phyloP scores from a whole-genome alignment of 495 filamentous ascomycete species.

The Lepidopterella palustris region DNA sequence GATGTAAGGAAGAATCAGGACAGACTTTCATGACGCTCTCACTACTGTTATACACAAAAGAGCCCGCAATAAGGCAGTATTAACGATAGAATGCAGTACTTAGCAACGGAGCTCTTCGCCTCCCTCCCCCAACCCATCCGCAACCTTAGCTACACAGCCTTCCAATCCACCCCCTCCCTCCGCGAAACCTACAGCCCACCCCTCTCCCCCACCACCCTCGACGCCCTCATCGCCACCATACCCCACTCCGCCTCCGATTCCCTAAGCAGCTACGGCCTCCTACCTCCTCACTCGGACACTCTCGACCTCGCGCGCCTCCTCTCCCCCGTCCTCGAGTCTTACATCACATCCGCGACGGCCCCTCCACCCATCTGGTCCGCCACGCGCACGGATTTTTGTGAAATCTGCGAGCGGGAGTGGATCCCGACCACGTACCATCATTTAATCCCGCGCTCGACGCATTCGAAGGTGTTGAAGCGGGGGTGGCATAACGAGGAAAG shows the following conservation, averaged over 20 bases:
- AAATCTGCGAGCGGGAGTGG: conserved; percentile 75
- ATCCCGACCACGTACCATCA: conserved; percentile 79
- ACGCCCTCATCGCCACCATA: conserved; percentile 41
- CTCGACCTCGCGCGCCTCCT: conserved; percentile 48
- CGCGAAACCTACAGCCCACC: conserved; percentile 46
- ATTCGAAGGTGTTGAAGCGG: conserved; percentile 70
- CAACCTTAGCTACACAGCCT: conserved; percentile 52
- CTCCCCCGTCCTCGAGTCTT: conserved; percentile 52
- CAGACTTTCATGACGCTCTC: background rate
- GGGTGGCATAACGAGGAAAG: conserved; percentile 74
- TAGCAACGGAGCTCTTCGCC: conserved; percentile 61
- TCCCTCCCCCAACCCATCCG: conserved; percentile 55
- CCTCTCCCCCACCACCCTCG: conserved; percentile 41
- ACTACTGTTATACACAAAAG: background rate
- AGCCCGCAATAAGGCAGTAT: background rate
- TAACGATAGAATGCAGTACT: conserved; percentile 47
- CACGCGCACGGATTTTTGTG: conserved; percentile 57
- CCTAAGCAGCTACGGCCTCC: conserved; percentile 54
- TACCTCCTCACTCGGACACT: conserved; percentile 40
- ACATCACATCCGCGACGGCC: conserved; percentile 47
- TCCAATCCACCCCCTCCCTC: conserved; percentile 45
- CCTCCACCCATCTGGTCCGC: conserved; percentile 55
- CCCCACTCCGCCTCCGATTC: conserved; percentile 51
- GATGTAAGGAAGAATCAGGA: conserved; percentile 40
- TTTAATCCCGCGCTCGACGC: conserved; percentile 68